Base-by-base conservation (phyloP, 164 flowering plant species). In the Magnolia changhungtana region DNA sequence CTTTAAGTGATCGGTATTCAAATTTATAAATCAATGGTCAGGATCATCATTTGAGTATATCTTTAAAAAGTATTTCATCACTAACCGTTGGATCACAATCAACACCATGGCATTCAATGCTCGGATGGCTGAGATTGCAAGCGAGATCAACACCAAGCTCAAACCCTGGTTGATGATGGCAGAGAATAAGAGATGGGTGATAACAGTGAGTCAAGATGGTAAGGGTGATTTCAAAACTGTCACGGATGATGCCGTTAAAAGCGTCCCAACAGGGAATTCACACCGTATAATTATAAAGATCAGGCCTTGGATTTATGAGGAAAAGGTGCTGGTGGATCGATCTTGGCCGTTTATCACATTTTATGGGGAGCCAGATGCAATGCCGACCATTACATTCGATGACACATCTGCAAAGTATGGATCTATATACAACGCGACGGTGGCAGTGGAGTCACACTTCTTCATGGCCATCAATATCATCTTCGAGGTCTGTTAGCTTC, bases 391-490 rank as follows among this genome's bases (percentile, higher is more conserved):
- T 67, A 64, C 74, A 0, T 88, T 11, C 71, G 76, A 63, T 29
- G 92, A 84, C 8, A 85, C 87, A 0, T 90, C 93, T 0, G 45
- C 23, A 1, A 5, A 86, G 76, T 84, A 79, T 65, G 91, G 90
- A 1, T 87, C 90, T 0, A 78, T 83, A 6, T 76, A 87, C 49
- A 89, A 91, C 59, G 93, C 90, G 18, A 80, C 93, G 0, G 73
- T 90, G 23, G 79, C 79, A 3, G 90, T 84, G 2, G 84, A 81
- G 37, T 72, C 89, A 0, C 85, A 89, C 72, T 82, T 86, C 50
- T 92, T 92, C 74, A 66, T 72, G 72, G 93, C 88, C 9, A 85
- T 70, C 3, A 91, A 90, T 67, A 71, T 93, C 51, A 77, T 82
- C 58, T 73, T 93, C 37, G 50, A 24, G 85, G 93, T 90, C 24